Evolutionary conservation across 1,284 basidiomycete genomes (phyloP).

Genomic region (Naganishia liquefaciens): DNA sequence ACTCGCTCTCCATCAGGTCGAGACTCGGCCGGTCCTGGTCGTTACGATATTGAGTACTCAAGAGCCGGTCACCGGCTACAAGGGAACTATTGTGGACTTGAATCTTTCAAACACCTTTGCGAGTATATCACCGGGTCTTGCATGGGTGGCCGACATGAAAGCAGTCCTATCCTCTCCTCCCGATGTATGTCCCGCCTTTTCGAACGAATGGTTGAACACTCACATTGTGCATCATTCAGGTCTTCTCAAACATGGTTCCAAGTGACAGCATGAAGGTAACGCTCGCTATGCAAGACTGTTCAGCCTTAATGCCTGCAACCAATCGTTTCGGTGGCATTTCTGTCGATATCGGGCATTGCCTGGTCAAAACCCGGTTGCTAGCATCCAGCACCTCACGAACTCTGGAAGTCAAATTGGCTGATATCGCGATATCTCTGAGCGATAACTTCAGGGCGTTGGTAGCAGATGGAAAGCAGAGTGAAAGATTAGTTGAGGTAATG

Average conservation of each 20-base stretch:
- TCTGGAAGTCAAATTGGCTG: slow-evolving; percentile 55
- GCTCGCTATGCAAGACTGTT: slow-evolving; percentile 68
- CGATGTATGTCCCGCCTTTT: slow-evolving; percentile 62
- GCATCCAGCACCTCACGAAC: slow-evolving; percentile 64
- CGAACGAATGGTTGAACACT: neutral
- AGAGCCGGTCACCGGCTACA: slow-evolving; percentile 55
- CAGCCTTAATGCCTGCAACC: slow-evolving; percentile 65
- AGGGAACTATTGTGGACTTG: slow-evolving; percentile 74
- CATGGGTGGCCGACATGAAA: slow-evolving; percentile 66
- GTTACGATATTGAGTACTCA: slow-evolving; percentile 6
- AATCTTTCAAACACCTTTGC: slow-evolving; percentile 55
- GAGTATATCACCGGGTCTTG: slow-evolving; percentile 10
- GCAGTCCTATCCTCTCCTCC: slow-evolving; percentile 79
- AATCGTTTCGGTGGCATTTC: slow-evolving; percentile 62
- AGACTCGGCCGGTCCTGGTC: slow-evolving; percentile 10
- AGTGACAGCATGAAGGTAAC: slow-evolving; percentile 77
- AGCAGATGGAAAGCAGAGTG: slow-evolving; percentile 55
- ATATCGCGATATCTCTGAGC: slow-evolving; percentile 28
- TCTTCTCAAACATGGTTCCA: slow-evolving; percentile 90
- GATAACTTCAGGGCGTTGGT: slow-evolving; percentile 54
- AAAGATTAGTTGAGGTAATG: neutral
- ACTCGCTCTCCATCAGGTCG: neutral
- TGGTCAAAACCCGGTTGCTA: slow-evolving; percentile 69
- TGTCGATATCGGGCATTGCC: slow-evolving; percentile 65
- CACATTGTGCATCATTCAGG: slow-evolving; percentile 55